These are phyloP conservation scores for Myxozyma lipomycoides DNA, from an alignment of 805 yeast genomes.

Conservation along the genomic window DNA sequence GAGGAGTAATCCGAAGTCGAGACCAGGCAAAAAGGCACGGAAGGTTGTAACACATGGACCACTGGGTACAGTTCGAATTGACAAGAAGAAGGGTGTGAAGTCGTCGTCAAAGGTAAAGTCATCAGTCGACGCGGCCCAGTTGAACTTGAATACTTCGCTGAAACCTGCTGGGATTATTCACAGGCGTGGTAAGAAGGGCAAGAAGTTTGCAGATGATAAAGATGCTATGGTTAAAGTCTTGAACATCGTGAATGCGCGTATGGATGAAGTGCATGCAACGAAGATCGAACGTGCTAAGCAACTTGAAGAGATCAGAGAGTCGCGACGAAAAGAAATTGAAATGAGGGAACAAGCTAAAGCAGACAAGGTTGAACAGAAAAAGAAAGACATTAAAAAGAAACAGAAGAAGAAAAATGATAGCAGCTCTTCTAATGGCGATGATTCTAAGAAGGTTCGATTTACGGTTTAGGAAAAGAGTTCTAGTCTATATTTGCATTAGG, in stretches of 20 bases:
- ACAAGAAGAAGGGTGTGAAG: slow-evolving; percentile 15
- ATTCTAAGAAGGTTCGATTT: slow-evolving; percentile 15
- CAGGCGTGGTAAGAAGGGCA: slow-evolving; percentile 69
- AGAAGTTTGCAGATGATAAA: slow-evolving; percentile 47
- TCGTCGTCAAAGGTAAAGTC: slow-evolving; percentile 20
- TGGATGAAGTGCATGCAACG: slow-evolving; percentile 81
- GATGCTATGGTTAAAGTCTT: slow-evolving; percentile 70
- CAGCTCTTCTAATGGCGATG: not conserved
- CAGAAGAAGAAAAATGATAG: slow-evolving; percentile 51
- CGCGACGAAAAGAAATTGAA: slow-evolving; percentile 83
- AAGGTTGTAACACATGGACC: slow-evolving; percentile 21
- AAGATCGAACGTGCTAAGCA: slow-evolving; percentile 86
- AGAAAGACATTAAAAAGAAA: slow-evolving; percentile 61
- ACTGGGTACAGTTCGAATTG: slow-evolving; percentile 19
- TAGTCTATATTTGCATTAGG: not conserved
- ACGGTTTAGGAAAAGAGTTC: not conserved
- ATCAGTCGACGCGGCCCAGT: slow-evolving; percentile 1
- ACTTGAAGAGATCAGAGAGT: slow-evolving; percentile 82
- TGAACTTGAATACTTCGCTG: slow-evolving; percentile 67
- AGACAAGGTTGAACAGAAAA: slow-evolving; percentile 68
- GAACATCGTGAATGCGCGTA: slow-evolving; percentile 45
- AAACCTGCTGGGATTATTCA: slow-evolving; percentile 75
- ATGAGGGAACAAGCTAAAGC: slow-evolving; percentile 69
- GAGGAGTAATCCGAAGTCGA: slow-evolving; percentile 4
- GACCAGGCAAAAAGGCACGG: slow-evolving; percentile 9